Evolutionary conservation across 768 basidiomycete species (phyloP), one percentile per base, ranked within the genome.

Genomic region (Phylloporus arenicola): DNA sequence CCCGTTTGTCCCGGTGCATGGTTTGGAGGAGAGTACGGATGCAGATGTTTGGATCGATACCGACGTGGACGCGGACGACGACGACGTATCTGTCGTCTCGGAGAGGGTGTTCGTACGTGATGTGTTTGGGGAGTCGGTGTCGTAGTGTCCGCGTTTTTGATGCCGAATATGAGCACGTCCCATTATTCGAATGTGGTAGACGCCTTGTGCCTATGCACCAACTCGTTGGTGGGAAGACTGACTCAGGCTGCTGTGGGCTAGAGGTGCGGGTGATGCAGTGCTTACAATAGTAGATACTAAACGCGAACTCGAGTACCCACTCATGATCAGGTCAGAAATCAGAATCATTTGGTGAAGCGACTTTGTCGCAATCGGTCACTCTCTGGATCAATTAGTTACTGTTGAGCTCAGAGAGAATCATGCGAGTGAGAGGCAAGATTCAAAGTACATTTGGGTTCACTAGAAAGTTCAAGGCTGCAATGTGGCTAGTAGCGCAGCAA

Each of bases 1-100:
- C 13, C 30, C 30, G 30, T 12, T 31, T 12, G 11, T 31, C 13
- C 30, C 13, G 11, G 30, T 31, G 13, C 30, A 31, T 31, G 30
- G 12, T 6, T 31, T 11, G 30, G 30, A 31, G 30, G 30, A 13
- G 13, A 31, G 30, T 31, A 13, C 30, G 30, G 30, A 13, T 31
- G 30, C 12, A 12, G 30, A 31, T 31, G 1, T 13, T 31, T 31
- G 30, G 30, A 31, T 31, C 13, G 30, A 31, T 31, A 31, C 30
- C 13, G 30, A 31, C 30, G 30, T 31, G 30, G 30, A 31, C 9
- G 68, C 68, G 2, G 53, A 48, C 7, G 59, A 64, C 11, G 68
- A 69, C 2, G 53, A 47, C 9, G 59, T 47, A 24, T 52, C 53
- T 29, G 55, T 48, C 34, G 44, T 37, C 1, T 59, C 53, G 13